A percentile compares a stretch with the other conserved stretches of the same genome.
Evolutionary conservation across 495 filamentous ascomycete genomes (phyloP).

Genomic region (Emericellopsis terricola): DNA sequence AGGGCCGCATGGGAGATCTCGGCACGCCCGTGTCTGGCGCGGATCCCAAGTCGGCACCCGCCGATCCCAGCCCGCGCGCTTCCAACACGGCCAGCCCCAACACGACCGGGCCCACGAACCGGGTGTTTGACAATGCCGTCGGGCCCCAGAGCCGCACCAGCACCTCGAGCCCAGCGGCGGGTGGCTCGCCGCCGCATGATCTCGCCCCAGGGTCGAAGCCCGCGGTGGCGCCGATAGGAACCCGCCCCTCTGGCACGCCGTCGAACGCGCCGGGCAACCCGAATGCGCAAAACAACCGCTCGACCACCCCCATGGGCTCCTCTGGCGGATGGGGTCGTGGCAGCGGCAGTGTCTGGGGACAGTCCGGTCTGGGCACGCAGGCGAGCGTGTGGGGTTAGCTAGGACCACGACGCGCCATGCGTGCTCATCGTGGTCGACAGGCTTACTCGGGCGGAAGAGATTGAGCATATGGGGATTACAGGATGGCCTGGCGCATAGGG

Average conservation of each 20-base stretch:
- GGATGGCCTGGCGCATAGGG: too few relatives aligned
- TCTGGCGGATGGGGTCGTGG: constrained; percentile 60
- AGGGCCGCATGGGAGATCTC: constrained; percentile 11
- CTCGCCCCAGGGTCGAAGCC: constrained; percentile 31
- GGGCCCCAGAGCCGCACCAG: constrained; percentile 68
- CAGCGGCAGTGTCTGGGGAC: constrained; percentile 39
- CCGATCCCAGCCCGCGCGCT: constrained; percentile 53
- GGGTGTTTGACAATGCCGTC: constrained; percentile 42
- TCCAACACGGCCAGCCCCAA: constrained; percentile 68
- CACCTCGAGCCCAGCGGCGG: constrained; percentile 54
- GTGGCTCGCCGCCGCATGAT: constrained; percentile 68
- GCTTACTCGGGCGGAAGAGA: too few relatives aligned
- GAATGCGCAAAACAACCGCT: constrained; percentile 48
- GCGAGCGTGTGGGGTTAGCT: constrained; percentile 65
- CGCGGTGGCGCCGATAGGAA: constrained; percentile 82
- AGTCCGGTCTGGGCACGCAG: constrained; percentile 49
- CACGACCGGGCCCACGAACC: constrained; percentile 51
- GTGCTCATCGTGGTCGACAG: too few relatives aligned
- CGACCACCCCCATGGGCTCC: constrained; percentile 78
- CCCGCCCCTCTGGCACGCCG: constrained; percentile 44
- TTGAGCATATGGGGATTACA: too few relatives aligned
- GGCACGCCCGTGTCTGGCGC: constrained; percentile 28
- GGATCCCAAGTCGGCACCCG: constrained; percentile 20
- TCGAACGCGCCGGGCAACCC: constrained; percentile 4
- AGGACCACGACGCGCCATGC: too few relatives aligned